Evolutionary conservation across 805 yeast genomes (phyloP), one percentile per base, ranked within the genome.

Genomic region (Spathaspora arborariae): DNA sequence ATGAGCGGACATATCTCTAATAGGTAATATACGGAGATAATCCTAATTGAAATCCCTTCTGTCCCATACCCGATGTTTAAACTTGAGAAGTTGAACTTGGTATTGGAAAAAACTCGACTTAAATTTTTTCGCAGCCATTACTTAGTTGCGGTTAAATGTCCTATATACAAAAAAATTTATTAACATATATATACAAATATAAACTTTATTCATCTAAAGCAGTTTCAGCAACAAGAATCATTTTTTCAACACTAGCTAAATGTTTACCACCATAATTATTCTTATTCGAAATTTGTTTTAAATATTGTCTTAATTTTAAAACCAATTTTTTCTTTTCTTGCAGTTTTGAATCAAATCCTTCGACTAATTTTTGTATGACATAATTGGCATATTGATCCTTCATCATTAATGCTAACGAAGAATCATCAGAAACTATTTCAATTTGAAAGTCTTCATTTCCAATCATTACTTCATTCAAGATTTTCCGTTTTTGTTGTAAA

Each of bases 301-400:
- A 74, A 59, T 88, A 91, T 44, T 88, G 88, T 67, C 84, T 80
- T 52, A 92, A 87, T 56, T 85, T 84, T 47, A 78, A 71, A 43
- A 90, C 88, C 50, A 94, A 74, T 24, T 81, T 63, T 42, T 74
- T 81, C 65, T 87, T 84, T 57, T 87, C 87, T 30, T 75, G 75
- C 40, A 85, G 85, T 36, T 58, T 65, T 6, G 75, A 66, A 50
- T 79, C 80, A 35, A 91, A 79, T 2, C 86, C 85, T 51, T 88
- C 96, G 37, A 94, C 91, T 56, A 94, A 76, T 64, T 92, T 91
- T 65, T 94, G 99, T 43, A 94, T 89, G 41, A 94, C 99, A 62
- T 94, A 94, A 65, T 94, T 94, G 20, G 98, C 99, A 68, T 85
- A 94, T 63, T 94, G 98, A 64, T 94, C 99, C 62, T 88, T 88